A percentile compares a stretch with the other conserved stretches of the same genome.
phyloP scores from a whole-genome alignment of 495 filamentous ascomycete genomes.

The Penicillium samsonianum region DNA sequence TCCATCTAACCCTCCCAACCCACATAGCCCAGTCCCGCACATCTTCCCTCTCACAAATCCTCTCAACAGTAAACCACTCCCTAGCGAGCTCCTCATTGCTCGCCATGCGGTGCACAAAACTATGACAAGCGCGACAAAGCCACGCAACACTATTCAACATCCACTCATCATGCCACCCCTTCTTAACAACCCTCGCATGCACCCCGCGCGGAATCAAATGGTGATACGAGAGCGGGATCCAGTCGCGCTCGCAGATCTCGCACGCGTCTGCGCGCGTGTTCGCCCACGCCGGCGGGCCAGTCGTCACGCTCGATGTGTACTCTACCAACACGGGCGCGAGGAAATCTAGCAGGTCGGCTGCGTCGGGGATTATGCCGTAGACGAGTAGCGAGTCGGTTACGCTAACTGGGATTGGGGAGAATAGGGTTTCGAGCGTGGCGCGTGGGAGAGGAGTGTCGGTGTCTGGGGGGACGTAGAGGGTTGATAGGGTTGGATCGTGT shows the following conservation, averaged over 20 bases:
- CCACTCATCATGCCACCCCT: constrained; percentile 78
- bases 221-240: constrained; percentile 79
- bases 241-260: constrained; percentile 79
- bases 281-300: constrained; percentile 61
- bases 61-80: constrained; percentile 71
- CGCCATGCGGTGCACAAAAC: constrained; percentile 76
- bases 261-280: constrained; percentile 61
- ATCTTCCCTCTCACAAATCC: constrained; percentile 69
- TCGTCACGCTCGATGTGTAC: constrained; percentile 56
- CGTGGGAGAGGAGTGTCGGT: constrained; percentile 46
- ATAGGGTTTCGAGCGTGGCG: constrained; percentile 41
- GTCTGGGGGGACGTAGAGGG: constrained; percentile 49
- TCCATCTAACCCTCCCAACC: constrained; percentile 67
- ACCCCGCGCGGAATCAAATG: constrained; percentile 77
- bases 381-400: constrained; percentile 61
- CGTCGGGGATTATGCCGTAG: constrained; percentile 58
- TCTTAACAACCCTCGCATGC: constrained; percentile 76
- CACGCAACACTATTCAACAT: constrained; percentile 80
- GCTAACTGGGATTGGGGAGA: constrained; percentile 48
- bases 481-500: constrained; percentile 47
- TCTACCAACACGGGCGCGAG: constrained; percentile 60
- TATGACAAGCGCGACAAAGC: constrained; percentile 87
- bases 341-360: constrained; percentile 52
- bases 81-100: constrained; percentile 78
- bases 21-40: constrained; percentile 68